Evolutionary conservation across 2,329 filamentous ascomycete genomes (phyloP).

Genomic region (Aquanectria penicillioides): DNA sequence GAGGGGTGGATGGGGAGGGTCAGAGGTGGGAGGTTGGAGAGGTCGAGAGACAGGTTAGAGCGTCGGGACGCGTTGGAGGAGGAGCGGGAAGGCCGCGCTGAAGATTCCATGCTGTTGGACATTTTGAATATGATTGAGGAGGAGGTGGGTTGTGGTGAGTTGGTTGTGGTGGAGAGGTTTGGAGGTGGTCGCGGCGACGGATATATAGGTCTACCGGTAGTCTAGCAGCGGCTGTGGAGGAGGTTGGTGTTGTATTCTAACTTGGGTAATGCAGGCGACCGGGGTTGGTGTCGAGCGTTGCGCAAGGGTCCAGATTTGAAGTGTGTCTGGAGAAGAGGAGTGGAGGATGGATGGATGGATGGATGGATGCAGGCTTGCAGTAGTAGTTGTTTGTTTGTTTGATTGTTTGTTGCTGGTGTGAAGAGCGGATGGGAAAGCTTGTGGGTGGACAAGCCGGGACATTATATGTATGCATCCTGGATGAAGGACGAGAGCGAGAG

Average conservation of each 20-base stretch:
- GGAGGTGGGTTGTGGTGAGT: not conserved
- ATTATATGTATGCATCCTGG: conserved; percentile 12
- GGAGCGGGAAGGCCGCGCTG: conserved; percentile 51
- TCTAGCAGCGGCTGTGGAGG: too few species aligned
- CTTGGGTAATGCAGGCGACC: not conserved
- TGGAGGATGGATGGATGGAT: too few species aligned
- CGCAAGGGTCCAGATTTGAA: too few species aligned
- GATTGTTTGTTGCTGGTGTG: not conserved
- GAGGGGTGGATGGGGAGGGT: conserved; percentile 78
- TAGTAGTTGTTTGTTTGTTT: not conserved
- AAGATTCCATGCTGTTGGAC: conserved; percentile 47
- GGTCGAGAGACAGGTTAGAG: conserved; percentile 73
- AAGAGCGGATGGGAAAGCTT: not conserved
- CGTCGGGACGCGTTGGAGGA: conserved; percentile 59
- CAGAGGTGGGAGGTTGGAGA: conserved; percentile 76
- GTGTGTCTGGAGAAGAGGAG: not conserved
- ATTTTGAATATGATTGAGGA: conserved; percentile 23
- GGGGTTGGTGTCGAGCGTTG: not conserved
- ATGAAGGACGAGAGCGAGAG: not conserved
- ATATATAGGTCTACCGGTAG: conserved; percentile 2
- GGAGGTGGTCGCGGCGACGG: conserved; percentile 14
- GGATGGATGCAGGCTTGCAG: too few species aligned
- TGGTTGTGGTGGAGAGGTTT: conserved; percentile 1
- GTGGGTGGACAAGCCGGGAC: conserved; percentile 10
- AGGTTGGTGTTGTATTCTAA: conserved; percentile 6